Conservation (phyloP, 345 rosid genomes). For the Lepidium aucheri region DNA sequence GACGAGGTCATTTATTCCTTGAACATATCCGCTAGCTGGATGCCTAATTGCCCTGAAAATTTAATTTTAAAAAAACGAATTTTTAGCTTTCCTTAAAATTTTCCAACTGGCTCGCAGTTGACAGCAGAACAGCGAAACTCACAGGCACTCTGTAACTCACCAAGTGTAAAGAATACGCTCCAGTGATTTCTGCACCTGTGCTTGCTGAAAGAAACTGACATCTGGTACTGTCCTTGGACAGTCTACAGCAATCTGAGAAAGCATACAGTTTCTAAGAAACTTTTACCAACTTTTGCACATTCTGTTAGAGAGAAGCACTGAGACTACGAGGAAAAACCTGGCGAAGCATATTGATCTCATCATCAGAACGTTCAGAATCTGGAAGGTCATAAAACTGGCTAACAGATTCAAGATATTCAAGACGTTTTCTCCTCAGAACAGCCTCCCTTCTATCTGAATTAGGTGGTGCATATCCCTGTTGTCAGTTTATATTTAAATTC, state of each 20-base stretch:
- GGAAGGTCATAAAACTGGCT: slow-evolving; percentile 92
- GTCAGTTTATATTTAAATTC: slow-evolving; percentile 76
- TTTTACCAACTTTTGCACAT: neutral
- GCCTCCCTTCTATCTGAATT: slow-evolving; percentile 99
- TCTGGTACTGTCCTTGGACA: slow-evolving; percentile 99
- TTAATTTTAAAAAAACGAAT: no score
- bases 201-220: slow-evolving; percentile 90
- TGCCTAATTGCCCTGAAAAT: slow-evolving; percentile 94
- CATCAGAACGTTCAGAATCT: slow-evolving; percentile 95
- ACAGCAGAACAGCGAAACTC: neutral
- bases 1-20: slow-evolving; percentile 97
- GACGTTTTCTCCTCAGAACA: slow-evolving; percentile 77
- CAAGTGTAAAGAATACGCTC: slow-evolving; percentile 98
- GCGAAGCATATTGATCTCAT: slow-evolving; percentile 94
- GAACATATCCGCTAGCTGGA: slow-evolving; percentile 99
- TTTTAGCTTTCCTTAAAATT: neutral
- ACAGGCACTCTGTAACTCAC: slow-evolving; percentile 36
- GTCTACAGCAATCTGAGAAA: slow-evolving; percentile 84
- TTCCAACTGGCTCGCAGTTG: neutral
- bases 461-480: slow-evolving; percentile 99
- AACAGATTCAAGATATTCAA: slow-evolving; percentile 91
- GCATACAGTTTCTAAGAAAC: slow-evolving; percentile 4
- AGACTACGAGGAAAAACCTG: slow-evolving; percentile 46
- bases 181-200: slow-evolving; percentile 90
- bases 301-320: neutral